phyloP scores from a whole-genome alignment of 169 alveolate species.

The Babesia sp. region DNA sequence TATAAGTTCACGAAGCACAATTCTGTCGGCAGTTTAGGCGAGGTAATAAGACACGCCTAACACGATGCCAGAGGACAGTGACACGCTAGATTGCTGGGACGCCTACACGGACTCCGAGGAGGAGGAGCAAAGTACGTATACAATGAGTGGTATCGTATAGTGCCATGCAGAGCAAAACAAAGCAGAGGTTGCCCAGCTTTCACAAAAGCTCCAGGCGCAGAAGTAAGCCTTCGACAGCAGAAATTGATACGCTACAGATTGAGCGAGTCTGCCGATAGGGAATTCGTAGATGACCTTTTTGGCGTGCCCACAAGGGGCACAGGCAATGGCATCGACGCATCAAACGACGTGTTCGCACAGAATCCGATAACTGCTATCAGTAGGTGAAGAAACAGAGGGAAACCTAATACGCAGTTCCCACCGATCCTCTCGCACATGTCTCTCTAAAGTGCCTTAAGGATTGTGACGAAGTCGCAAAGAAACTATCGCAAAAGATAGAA shows the following conservation, averaged over 20 bases:
- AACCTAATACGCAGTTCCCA: slow-evolving; percentile 23
- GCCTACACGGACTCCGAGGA: slow-evolving; percentile 65
- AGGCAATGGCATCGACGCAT: background rate
- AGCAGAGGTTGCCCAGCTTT: slow-evolving; percentile 2
- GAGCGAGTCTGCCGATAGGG: slow-evolving; percentile 62
- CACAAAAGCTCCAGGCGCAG: slow-evolving; percentile 6
- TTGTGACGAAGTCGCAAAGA: slow-evolving; percentile 62
- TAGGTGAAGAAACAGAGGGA: background rate
- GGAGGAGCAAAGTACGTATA: slow-evolving; percentile 18
- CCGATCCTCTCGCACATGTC: slow-evolving; percentile 60
- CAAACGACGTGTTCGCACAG: slow-evolving; percentile 35
- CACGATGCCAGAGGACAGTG: slow-evolving; percentile 40
- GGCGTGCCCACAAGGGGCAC: slow-evolving; percentile 27
- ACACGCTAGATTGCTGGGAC: slow-evolving; percentile 61
- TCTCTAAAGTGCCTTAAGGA: slow-evolving; percentile 61
- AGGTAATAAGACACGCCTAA: background rate
- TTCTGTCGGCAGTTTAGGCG: too few species aligned
- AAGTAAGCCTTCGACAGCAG: background rate
- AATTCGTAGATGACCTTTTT: slow-evolving; percentile 58
- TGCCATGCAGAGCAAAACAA: background rate
- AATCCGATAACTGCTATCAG: slow-evolving; percentile 35
- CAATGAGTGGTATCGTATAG: background rate
- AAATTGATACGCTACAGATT: slow-evolving; percentile 4
- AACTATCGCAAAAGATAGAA: slow-evolving; percentile 66
- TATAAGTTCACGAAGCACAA: too few species aligned